Evolutionary conservation across 257 asterid genomes (phyloP).

Genomic region (Prunella vulgaris): DNA sequence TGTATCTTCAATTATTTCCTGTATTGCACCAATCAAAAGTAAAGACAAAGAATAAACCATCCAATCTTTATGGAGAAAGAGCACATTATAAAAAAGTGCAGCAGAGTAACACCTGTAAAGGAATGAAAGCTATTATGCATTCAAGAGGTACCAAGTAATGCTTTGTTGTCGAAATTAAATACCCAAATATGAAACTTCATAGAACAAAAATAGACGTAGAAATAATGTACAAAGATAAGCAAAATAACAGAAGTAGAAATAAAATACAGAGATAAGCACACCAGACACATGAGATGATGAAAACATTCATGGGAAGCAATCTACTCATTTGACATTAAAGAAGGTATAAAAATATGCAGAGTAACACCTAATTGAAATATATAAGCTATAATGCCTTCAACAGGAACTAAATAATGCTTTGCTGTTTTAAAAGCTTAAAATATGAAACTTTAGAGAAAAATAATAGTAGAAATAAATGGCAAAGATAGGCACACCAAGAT

Average conservation of each 20-base stretch:
- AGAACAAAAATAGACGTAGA: no score
- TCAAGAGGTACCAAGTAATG: not conserved
- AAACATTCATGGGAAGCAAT: no score
- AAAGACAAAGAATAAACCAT: not conserved
- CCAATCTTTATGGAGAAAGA: constrained; percentile 6
- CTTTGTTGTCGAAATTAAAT: not conserved
- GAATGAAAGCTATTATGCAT: not conserved
- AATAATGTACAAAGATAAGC: no score
- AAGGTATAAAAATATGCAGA: no score
- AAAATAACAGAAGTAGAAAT: not conserved
- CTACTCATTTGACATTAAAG: not conserved
- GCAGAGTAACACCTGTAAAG: constrained; percentile 1
- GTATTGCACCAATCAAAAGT: constrained; percentile 13
- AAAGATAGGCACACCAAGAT: no score
- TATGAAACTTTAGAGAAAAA: no score
- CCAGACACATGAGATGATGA: not conserved
- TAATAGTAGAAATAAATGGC: no score
- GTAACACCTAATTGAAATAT: no score
- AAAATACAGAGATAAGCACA: not conserved
- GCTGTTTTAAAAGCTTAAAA: no score
- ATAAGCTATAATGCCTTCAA: no score
- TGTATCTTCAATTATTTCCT: constrained; percentile 67
- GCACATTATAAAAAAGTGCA: constrained; percentile 1
- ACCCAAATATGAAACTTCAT: not conserved
- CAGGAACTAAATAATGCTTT: no score